Evolutionary conservation across 768 basidiomycete species (phyloP), one percentile per base, ranked within the genome.

Genomic region (Tulasnella calospora): DNA sequence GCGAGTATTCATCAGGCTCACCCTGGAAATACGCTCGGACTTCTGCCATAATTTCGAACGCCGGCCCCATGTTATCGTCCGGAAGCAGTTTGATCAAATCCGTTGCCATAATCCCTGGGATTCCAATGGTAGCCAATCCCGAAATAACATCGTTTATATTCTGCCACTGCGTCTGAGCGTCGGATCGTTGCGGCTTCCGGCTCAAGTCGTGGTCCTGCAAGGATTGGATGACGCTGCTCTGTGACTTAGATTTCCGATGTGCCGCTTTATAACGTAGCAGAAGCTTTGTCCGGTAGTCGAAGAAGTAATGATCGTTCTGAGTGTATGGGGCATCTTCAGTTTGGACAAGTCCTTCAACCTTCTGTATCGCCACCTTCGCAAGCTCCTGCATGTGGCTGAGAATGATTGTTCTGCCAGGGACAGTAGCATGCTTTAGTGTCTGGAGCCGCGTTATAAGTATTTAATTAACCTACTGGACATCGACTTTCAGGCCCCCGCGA

Each of bases 81-180:
- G 76, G 76, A 2, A 77, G 76, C 15, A 77, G 40, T 38, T 33
- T 70, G 30, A 61, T 47, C 38, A 77, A 27, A 41, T 77, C 76
- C 0, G 86, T 86, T 47, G 93, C 89, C 0, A 84, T 83, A 0
- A 76, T 76, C 15, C 86, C 85, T 83, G 92, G 93, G 0, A 51
- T 61, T 5, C 86, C 83, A 55, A 89, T 88, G 0, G 84, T 83
- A 0, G 88, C 87, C 21, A 77, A 41, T 8, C n/a, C 36, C 3
- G 33, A 36, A 5, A 77, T 2, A 17, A 70, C 40, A 9, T 40
- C 69, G 40, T 77, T 71, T 15, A 77, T 71, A 19, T 77, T 69
- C 33, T 70, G 67, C 76, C 76, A 77, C 35, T 40, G 70, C 13
- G 15, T 2, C 13, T 70, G 69, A 23, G 71, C 70, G 33, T 30